Evolutionary conservation across 2,329 filamentous ascomycete species (phyloP).

Genomic region (Diaporthe aspalathi): DNA sequence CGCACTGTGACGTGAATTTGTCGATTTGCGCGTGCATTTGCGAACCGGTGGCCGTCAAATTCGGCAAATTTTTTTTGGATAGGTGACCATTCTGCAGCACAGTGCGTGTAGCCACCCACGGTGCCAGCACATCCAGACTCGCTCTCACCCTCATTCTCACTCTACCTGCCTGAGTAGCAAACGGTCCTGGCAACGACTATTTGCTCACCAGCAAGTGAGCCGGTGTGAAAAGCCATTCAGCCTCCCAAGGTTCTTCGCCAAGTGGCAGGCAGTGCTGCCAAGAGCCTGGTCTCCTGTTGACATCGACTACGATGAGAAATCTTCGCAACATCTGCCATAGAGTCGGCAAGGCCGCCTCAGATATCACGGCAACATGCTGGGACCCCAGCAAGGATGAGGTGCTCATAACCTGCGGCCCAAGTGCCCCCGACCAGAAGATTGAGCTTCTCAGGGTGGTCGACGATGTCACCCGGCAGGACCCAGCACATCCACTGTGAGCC

Average conservation of each 20-base stretch:
- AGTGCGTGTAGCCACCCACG: constrained; percentile 7
- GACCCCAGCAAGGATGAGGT: constrained; percentile 82
- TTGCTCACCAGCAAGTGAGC: constrained; percentile 18
- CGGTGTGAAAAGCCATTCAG: constrained; percentile 32
- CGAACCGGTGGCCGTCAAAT: background rate
- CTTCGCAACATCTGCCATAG: constrained; percentile 81
- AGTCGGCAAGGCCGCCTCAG: constrained; percentile 69
- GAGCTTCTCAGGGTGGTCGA: constrained; percentile 72
- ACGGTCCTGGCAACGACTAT: constrained; percentile 3
- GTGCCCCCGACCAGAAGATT: constrained; percentile 74
- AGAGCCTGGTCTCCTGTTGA: constrained; percentile 22
- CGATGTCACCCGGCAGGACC: constrained; percentile 46
- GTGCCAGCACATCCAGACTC: constrained; percentile 13
- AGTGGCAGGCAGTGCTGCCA: constrained; percentile 4
- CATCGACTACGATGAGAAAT: constrained; percentile 78
- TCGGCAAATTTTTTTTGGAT: constrained; percentile 1
- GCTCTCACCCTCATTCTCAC: constrained; percentile 5
- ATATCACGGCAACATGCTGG: constrained; percentile 85
- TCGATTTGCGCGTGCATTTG: constrained; percentile 1
- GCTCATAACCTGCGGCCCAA: constrained; percentile 87
- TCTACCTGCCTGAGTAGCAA: background rate
- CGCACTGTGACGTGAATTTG: constrained; percentile 6
- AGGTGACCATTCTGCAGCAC: constrained; percentile 18
- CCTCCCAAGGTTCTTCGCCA: background rate
- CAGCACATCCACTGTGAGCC: constrained; percentile 52